Evolutionary conservation across 2,329 filamentous ascomycete species (phyloP), one percentile per base, ranked within the genome.

Genomic region (Fusarium subglutinans): DNA sequence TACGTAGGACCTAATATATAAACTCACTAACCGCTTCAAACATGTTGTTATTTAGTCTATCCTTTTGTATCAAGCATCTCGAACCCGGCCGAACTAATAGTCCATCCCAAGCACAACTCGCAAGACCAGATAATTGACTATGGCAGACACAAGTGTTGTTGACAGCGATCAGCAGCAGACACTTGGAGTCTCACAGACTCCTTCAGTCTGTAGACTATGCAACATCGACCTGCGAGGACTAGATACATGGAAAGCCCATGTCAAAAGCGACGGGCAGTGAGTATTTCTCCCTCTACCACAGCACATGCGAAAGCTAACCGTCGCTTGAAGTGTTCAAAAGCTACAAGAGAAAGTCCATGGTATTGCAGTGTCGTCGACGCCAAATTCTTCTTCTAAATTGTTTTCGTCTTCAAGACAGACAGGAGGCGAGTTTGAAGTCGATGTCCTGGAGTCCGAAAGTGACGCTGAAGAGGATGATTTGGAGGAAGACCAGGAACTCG

Each of bases 241-340:
- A 3, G 17, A 44, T 17, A 33, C 55, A 15, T 64, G 55, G 62
- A 44, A 51, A 33, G 3, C 8, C 2, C 56, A 64, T 3, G 4
- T 45, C 45, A 64, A 64, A 33, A 64, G 55, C 1, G 56, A 64
- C 10, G 37, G n/a, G 2, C 62, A 64, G 62, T 64, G 14, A 44
- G 56, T 61, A 20, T 17, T 17, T 13, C 13, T 8, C 1, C 3
- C 3, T 13, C 7, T 3, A 37, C 3, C 2, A 20, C 1, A 9
- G 0, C 9, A 8, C 8, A 20, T 1, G 35, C 22, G 4, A 12
- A 22, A 53, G 6, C n/a, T 54, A 9, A 54, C n/a, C 2, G 5
- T 28, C 2, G 1, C 15, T 35, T 22, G 9, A 11, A 64, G 61
- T 50, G 44, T 51, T 2, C 37, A 50, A 3, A 61, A 44, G 3